A percentile compares a stretch with the other conserved stretches of the same genome.
phyloP scores from a whole-genome alignment of 495 filamentous ascomycete species.

The Lepraria neglecta region DNA sequence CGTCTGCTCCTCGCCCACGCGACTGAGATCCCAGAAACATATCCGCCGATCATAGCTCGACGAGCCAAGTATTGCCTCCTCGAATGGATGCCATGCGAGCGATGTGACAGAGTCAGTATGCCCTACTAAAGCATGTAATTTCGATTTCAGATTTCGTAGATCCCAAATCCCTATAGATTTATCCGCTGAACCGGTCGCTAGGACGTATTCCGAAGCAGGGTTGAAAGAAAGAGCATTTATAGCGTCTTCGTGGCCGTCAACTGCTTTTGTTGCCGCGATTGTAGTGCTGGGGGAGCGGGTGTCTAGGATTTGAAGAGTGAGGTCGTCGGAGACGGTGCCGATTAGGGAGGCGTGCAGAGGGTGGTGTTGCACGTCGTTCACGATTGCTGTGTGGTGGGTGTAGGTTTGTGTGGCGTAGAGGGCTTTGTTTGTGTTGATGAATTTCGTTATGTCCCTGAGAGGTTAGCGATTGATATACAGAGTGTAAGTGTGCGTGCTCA shows the following conservation, averaged over 20 bases:
- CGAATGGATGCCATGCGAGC: slow-evolving; percentile 86
- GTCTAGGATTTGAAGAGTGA: slow-evolving; percentile 88
- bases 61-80: slow-evolving; percentile 80
- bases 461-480: slow-evolving; percentile 14
- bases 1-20: slow-evolving; percentile 86
- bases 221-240: slow-evolving; percentile 95
- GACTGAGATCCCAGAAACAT: slow-evolving; percentile 91
- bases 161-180: slow-evolving; percentile 96
- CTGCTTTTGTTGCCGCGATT: slow-evolving; percentile 53
- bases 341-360: slow-evolving; percentile 74
- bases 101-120: slow-evolving; percentile 87
- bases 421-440: slow-evolving; percentile 60
- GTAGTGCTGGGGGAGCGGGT: slow-evolving; percentile 59
- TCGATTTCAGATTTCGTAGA: slow-evolving; percentile 76
- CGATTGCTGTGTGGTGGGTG: slow-evolving; percentile 80
- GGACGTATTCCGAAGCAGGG: slow-evolving; percentile 72
- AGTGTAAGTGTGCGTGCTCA: slow-evolving; percentile 31
- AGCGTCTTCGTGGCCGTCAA: slow-evolving; percentile 74
- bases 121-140: slow-evolving; percentile 76
- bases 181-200: slow-evolving; percentile 90
- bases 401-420: slow-evolving; percentile 66
- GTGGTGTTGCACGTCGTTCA: slow-evolving; percentile 95
- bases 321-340: slow-evolving; percentile 90
- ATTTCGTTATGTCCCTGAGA: slow-evolving; percentile 68
- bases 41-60: slow-evolving; percentile 87